Evolutionary conservation across 345 rosid genomes (phyloP).

Genomic region (Salix koriyanagi): DNA sequence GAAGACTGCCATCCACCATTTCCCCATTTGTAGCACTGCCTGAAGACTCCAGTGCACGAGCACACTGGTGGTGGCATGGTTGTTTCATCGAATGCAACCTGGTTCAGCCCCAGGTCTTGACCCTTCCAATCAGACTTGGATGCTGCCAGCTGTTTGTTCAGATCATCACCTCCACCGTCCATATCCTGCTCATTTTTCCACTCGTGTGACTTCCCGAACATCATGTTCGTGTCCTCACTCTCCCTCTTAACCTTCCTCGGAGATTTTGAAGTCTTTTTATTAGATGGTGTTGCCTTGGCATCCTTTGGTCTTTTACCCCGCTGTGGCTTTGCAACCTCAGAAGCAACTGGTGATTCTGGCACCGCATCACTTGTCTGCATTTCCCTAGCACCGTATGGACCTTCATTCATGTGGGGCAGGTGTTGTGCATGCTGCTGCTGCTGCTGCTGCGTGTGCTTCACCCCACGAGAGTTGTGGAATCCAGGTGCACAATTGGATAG

Average conservation of each 20-base stretch:
- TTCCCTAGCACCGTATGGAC: conserved; percentile 53
- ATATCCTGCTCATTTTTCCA: conserved; percentile 47
- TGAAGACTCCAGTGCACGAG: conserved; percentile 80
- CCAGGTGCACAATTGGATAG: conserved; percentile 65
- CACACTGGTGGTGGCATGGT: conserved; percentile 91
- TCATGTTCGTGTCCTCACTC: conserved; percentile 56
- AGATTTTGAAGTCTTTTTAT: conserved; percentile 61
- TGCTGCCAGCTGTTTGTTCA: conserved; percentile 39
- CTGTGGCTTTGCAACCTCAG: conserved; percentile 58
- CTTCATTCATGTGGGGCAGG: conserved; percentile 51
- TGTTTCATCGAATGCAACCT: conserved; percentile 79
- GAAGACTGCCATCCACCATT: conserved; percentile 99
- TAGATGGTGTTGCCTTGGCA: conserved; percentile 40
- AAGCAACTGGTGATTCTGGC: conserved; percentile 41
- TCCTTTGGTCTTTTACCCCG: conserved; percentile 73
- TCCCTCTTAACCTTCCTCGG: conserved; percentile 75
- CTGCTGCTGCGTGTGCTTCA: conserved; percentile 75
- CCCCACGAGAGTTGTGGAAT: conserved; percentile 77
- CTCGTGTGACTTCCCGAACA: conserved; percentile 59
- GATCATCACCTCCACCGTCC: conserved; percentile 41
- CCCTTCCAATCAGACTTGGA: conserved; percentile 83
- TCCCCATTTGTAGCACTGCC: conserved; percentile 99
- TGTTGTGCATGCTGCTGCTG: conserved; percentile 69
- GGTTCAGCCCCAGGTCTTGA: conserved; percentile 84
- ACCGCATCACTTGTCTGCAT: conserved; percentile 46